Base-by-base conservation (phyloP, 495 filamentous ascomycete species). In the Amniculicola lignicola region DNA sequence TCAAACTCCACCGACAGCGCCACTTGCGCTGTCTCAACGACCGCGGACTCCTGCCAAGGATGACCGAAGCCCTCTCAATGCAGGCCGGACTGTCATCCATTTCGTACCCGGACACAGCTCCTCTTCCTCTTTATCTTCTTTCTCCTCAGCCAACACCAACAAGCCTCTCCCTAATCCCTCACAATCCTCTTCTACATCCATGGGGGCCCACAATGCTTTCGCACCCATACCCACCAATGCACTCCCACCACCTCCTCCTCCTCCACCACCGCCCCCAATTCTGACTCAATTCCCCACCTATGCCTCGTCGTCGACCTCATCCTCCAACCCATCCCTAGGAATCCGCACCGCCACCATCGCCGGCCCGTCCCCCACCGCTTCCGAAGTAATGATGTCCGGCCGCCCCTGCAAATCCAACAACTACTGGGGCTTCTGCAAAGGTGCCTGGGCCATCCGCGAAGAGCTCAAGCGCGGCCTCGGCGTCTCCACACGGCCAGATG, bases 341-440 rank as follows among this genome's bases (percentile, higher is more conserved):
- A 29, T 57, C 18, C 33, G 25, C 35, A 40, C 35, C 23, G 7
- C 11, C 44, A 52, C 55, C 16, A 59, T 52, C 46, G 4, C 4
- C 14, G 40, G 47, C 15, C 55, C 46, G 2, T n/a, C 27, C 15
- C 11, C 45, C 23, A 6, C 44, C 38, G 18, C 19, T 0, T 38
- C 27, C 16, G 41, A 57, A 2, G 36, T 48, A 9, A 63, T 63
- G 54, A 59, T 63, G 60, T 27, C 28, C 33, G 63, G 63, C 14
- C 63, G 64, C 16, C 64, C 64, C 38, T 64, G 61, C 59, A 72
- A 72, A 57, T 59, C 62, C 18, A 79, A 78, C 59, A 65, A 68
- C 41, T 79, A 70, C 57, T 71, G 70, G 19, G 75, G 74, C 2
- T 78, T 79, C 69, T 79, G 77, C 70, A 76, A 77, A 69, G 76